Conservation (phyloP, 345 rosid genomes). For the Trapa bicornis region DNA sequence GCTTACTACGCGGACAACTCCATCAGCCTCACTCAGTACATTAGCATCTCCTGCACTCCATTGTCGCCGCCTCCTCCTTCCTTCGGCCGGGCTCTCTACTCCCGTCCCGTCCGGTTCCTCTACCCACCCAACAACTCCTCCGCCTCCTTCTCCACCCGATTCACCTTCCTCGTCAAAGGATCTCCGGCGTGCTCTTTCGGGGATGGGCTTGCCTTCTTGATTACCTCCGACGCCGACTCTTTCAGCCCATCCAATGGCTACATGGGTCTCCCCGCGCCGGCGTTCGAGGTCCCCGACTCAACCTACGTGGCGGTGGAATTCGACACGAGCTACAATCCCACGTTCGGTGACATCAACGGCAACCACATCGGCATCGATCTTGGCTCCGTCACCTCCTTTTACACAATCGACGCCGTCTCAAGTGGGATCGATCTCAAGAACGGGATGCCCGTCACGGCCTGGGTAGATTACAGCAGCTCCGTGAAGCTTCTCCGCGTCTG, state of each 20-base stretch:
- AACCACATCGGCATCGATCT: constrained; percentile 64
- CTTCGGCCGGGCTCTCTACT: constrained; percentile 51
- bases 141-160: constrained; percentile 52
- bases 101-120: constrained; percentile 44
- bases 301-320: constrained; percentile 62
- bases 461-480: constrained; percentile 61
- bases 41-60: constrained; percentile 23
- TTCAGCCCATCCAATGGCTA: constrained; percentile 47
- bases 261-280: constrained; percentile 49
- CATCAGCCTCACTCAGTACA: constrained; percentile 55
- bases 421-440: constrained; percentile 52
- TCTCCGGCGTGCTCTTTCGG: constrained; percentile 55
- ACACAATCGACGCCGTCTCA: constrained; percentile 33
- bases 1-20: constrained; percentile 41
- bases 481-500: constrained; percentile 49
- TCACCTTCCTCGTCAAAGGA: constrained; percentile 50
- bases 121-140: constrained; percentile 34
- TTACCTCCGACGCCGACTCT: constrained; percentile 59
- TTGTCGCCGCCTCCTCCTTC: constrained; percentile 23
- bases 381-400: constrained; percentile 36
- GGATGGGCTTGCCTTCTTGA: constrained; percentile 72
- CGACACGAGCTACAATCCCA: constrained; percentile 50
- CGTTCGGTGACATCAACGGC: constrained; percentile 40
- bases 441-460: constrained; percentile 42
- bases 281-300: constrained; percentile 31